Percentiles rank a stretch among this genome's conserved stretches.
Conservation (phyloP, 2,329 filamentous ascomycete species). For the Myriosclerotinia scirpicola region DNA sequence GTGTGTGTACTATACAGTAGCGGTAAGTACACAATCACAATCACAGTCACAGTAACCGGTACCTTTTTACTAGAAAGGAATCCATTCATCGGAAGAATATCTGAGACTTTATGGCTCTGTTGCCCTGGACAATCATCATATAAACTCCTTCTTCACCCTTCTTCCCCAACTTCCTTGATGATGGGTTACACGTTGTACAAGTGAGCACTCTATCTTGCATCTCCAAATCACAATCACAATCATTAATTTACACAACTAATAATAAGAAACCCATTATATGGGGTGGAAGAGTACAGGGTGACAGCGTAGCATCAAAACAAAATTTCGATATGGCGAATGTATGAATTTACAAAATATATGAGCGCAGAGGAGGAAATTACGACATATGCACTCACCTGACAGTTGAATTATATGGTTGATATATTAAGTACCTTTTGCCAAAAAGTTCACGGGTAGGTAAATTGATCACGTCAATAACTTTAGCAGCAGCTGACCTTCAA, state of each 20-base stretch:
- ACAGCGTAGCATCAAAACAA: not conserved
- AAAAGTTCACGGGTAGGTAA: too few relatives aligned
- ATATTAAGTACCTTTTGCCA: too few relatives aligned
- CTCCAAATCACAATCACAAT: not conserved
- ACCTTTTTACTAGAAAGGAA: not conserved
- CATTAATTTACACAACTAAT: not conserved
- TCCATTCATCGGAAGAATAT: conserved; percentile 8
- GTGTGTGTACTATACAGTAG: not conserved
- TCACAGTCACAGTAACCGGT: not conserved
- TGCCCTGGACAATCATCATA: not conserved
- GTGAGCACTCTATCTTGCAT: conserved; percentile 21
- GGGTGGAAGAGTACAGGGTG: not conserved
- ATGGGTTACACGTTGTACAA: not conserved
- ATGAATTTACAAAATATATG: not conserved
- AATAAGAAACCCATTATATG: not conserved
- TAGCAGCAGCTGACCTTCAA: not conserved
- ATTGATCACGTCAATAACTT: too few relatives aligned
- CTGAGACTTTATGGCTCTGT: conserved; percentile 9
- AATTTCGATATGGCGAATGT: not conserved
- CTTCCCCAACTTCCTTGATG: not conserved
- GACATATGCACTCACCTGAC: not conserved
- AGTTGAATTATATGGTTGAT: too few relatives aligned
- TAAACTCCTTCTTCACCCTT: not conserved
- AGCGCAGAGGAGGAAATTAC: not conserved
- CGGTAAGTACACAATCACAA: too few relatives aligned